Evolutionary conservation across 768 basidiomycete species (phyloP).

Genomic region (Calocera viscosa): DNA sequence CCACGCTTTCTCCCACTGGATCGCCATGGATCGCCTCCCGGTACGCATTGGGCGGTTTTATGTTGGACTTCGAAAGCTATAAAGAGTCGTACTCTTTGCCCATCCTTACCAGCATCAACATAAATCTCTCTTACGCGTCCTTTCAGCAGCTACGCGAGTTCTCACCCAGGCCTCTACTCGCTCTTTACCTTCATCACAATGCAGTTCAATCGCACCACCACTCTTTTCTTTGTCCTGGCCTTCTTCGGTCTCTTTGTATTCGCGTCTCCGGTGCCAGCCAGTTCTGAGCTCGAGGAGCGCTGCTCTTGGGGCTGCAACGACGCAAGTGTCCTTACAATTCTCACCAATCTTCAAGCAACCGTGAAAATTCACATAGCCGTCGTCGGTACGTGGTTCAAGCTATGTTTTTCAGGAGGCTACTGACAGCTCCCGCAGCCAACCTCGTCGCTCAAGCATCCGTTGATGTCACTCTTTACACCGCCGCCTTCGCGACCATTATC

Average conservation of each 20-base stretch:
- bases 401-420: not conserved
- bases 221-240: conserved; percentile 2
- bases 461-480: conserved; percentile 14
- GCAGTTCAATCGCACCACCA: conserved; percentile 3
- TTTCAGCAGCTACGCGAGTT: not conserved
- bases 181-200: not conserved
- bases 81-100: not conserved
- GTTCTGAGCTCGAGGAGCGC: not conserved
- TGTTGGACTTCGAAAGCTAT: not conserved
- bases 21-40: too few species aligned
- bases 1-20: too few species aligned
- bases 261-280: not conserved
- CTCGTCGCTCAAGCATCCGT: not conserved
- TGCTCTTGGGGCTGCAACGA: conserved; percentile 5
- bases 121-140: not conserved
- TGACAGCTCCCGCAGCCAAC: not conserved
- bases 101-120: not conserved
- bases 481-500: conserved; percentile 14
- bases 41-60: too few species aligned
- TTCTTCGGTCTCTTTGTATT: not conserved
- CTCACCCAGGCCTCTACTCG: not conserved
- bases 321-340: not conserved
- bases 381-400: not conserved
- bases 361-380: not conserved
- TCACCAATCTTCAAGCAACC: not conserved